Evolutionary conservation across 257 asterid species (phyloP).

Genomic region (Jacaranda mimosifolia): DNA sequence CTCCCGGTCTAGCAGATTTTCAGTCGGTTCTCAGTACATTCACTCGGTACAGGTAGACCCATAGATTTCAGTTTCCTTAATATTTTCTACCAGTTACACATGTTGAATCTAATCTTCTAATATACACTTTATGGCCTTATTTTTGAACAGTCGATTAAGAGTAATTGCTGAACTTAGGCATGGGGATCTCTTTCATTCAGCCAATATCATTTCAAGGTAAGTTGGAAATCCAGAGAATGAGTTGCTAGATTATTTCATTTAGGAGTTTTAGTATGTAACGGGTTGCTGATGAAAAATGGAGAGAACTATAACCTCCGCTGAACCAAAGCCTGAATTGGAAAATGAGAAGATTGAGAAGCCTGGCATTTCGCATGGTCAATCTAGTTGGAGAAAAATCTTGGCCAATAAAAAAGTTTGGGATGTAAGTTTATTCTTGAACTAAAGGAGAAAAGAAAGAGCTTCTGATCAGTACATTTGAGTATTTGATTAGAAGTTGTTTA

Average conservation of each 20-base stretch:
- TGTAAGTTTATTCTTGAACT: neutral
- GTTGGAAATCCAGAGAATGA: slow-evolving; percentile 26
- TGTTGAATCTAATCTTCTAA: slow-evolving; percentile 35
- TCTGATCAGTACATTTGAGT: neutral
- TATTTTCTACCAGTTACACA: slow-evolving; percentile 27
- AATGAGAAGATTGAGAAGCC: slow-evolving; percentile 14
- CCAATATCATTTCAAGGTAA: slow-evolving; percentile 92
- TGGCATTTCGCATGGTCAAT: neutral
- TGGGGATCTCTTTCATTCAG: slow-evolving; percentile 81
- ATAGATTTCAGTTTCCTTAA: slow-evolving; percentile 25
- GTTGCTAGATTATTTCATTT: slow-evolving; percentile 13
- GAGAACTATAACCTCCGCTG: slow-evolving; percentile 12
- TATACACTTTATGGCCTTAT: slow-evolving; percentile 28
- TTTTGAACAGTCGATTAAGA: slow-evolving; percentile 73
- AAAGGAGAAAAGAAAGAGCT: neutral
- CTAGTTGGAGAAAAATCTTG: slow-evolving; percentile 5
- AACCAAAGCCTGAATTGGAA: slow-evolving; percentile 24
- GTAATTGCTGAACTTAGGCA: slow-evolving; percentile 88
- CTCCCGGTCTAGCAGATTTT: slow-evolving; percentile 79
- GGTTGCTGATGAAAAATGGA: slow-evolving; percentile 30
- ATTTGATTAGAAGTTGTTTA: too few species aligned
- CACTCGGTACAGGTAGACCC: slow-evolving; percentile 77
- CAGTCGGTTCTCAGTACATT: slow-evolving; percentile 81
- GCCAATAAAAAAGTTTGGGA: neutral
- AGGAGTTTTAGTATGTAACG: slow-evolving; percentile 20